Base-by-base conservation (phyloP, 2,329 filamentous ascomycete genomes). In the Paecilomyces formosus region DNA sequence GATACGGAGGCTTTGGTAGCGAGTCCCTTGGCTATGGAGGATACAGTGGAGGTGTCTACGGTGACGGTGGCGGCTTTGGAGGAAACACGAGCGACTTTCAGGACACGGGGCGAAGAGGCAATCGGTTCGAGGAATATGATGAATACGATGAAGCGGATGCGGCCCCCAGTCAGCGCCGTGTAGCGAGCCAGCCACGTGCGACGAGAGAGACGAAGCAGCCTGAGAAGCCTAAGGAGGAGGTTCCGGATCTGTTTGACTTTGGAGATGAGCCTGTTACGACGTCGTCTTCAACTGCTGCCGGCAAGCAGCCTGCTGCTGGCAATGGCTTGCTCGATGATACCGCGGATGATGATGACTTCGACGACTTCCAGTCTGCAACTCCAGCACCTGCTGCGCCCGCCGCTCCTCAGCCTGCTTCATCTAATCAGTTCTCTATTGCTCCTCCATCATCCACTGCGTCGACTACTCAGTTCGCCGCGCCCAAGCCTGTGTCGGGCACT, bases 81-180 rank as follows among this genome's bases (percentile, higher is more conserved):
- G 92, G 92, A 2, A 85, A 91, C 68, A 74, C 81, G 21, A 84
- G 81, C 65, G 88, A 90, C 55, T 95, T 88, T 76, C 82, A 85
- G 59, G 86, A 90, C 65, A 76, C 81, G 22, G 78, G 84, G 33
- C 72, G 75, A 59, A 80, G 87, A 59, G 79, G 82, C 57, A 92
- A 95, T 64, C 85, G 88, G 63, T 99, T 97, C 66, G 93, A 97
- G 66, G 94, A 97, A 75, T 99, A 99, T 69, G 92, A 99, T 70
- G 94, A 99, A 75, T 93, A 88, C 68, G 93, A 97, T 58, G 94
- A 96, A 68, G 90, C 82, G 49, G 80, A 82, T 54, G 76, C 76
- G 55, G 72, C 80, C 55, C 78, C 83, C 59, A 76, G 84, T 24
- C 77, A 79, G 33, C 79, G 79, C 64, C 77, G 81, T 66, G 84